A percentile compares a stretch with the other conserved stretches of the same genome.
phyloP scores from a whole-genome alignment of 1,139 yeast species.

The Saccharomyces hybrid region DNA sequence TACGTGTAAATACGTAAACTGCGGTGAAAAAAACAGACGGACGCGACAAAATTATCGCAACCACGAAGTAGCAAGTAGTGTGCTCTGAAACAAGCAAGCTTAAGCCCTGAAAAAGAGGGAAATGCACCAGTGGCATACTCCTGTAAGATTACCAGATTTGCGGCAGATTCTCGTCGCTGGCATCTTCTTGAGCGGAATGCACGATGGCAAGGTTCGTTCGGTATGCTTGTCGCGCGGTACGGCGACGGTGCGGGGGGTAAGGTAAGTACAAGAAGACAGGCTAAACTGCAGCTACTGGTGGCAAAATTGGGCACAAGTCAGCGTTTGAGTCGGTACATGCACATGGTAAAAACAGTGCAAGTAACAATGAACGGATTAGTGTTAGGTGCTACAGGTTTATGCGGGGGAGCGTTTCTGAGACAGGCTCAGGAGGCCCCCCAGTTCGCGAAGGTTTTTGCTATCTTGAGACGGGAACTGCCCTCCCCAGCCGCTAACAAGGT shows the following conservation, averaged over 20 bases:
- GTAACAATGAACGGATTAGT: constrained; percentile 27
- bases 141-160: neutral
- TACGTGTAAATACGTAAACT: neutral
- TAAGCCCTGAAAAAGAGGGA: neutral
- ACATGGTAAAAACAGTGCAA: neutral
- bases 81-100: neutral
- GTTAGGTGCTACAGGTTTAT: constrained; percentile 59
- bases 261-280: neutral
- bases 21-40: neutral
- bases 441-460: constrained; percentile 35
- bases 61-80: neutral
- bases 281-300: neutral
- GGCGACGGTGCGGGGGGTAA: neutral
- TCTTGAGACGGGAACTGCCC: constrained; percentile 38
- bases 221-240: neutral
- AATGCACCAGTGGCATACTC: neutral
- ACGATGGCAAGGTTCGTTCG: neutral
- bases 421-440: constrained; percentile 32
- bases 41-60: neutral
- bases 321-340: neutral
- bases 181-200: neutral
- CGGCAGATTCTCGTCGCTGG: neutral
- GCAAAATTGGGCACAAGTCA: neutral
- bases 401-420: constrained; percentile 44
- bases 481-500: constrained; percentile 2